Evolutionary conservation across 2,329 filamentous ascomycete species (phyloP), one percentile per base, ranked within the genome.

Genomic region (Colletotrichum nymphaeae): DNA sequence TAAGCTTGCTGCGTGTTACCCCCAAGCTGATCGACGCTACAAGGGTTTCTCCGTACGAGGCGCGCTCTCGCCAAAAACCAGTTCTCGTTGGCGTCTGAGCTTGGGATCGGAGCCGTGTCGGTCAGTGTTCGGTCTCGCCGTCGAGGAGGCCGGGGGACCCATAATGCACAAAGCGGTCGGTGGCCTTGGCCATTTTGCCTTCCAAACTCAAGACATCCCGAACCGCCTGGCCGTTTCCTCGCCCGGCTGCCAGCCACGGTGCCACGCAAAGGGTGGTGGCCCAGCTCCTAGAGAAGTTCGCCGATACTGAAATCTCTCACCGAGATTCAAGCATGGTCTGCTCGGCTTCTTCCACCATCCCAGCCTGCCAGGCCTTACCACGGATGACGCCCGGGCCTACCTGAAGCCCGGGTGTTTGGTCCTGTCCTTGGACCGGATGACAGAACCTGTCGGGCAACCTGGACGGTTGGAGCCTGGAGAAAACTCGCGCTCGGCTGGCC

Each of bases 81-180:
- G 49, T 67, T 57, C 57, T 68, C 26, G 26, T 42, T 55, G 42
- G 37, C 42, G 24, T 56, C 28, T 55, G 35, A 22, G 19, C 69
- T 67, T 68, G 49, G 52, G 66, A 73, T 70, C 70, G 67, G 67
- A 66, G 60, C 71, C 67, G 67, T 71, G 60, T 62, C 62, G 71
- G 71, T 73, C 59, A 65, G 32, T 62, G 28, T 66, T 71, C 71
- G 71, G 71, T 42, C 60, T 73, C 60, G 67, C 71, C 71, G 67
- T 66, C 56, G 22, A 32, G 56, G 71, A 65, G 32, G 67, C 65
- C 60, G 57, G 71, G 56, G 28, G 30, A 46, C 59, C 52, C 69
- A 58, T 42, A 42, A 66, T 69, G 49, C 19, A 42, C 52, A 30
- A 56, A 11, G 16, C 53, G 64, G 6, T 53, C 53, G 66, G 67